Conservation (phyloP, 2,329 filamentous ascomycete genomes). For the Bipolaris sorokiniana region DNA sequence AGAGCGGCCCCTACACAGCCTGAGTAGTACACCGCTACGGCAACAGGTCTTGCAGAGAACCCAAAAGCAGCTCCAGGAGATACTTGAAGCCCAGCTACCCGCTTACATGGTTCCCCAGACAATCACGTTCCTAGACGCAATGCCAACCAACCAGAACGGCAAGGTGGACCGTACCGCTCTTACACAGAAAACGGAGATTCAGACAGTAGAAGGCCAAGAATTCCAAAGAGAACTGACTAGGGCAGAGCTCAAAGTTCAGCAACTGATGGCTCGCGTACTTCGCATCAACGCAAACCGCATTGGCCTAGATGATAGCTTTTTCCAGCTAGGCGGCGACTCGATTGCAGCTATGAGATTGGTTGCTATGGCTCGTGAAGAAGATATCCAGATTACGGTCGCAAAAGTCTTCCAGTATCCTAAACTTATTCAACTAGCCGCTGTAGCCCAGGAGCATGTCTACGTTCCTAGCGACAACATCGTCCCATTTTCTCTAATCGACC, state of each 20-base stretch:
- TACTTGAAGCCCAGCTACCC: constrained; percentile 9
- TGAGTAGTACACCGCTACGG: neutral
- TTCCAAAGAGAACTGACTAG: neutral
- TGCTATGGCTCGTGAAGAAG: constrained; percentile 13
- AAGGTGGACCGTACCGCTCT: constrained; percentile 20
- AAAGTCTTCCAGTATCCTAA: constrained; percentile 2
- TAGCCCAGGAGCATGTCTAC: neutral
- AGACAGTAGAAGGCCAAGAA: neutral
- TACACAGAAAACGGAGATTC: constrained; percentile 25
- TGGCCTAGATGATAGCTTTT: constrained; percentile 22
- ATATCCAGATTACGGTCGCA: neutral
- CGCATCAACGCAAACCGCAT: constrained; percentile 1
- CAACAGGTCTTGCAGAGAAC: constrained; percentile 1
- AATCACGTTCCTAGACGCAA: constrained; percentile 41
- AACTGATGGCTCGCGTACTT: neutral
- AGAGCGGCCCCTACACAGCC: neutral
- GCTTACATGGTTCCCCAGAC: constrained; percentile 28
- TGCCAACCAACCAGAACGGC: constrained; percentile 20
- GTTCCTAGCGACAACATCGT: constrained; percentile 25
- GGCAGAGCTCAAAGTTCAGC: neutral
- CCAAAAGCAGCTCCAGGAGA: constrained; percentile 3
- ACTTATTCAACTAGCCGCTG: neutral
- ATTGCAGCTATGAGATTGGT: constrained; percentile 35
- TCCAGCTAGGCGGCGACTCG: constrained; percentile 32
- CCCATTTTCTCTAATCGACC: constrained; percentile 17